Evolutionary conservation across 1,284 basidiomycete species (phyloP), one percentile per base, ranked within the genome.

Genomic region (Polyporus tsugae): DNA sequence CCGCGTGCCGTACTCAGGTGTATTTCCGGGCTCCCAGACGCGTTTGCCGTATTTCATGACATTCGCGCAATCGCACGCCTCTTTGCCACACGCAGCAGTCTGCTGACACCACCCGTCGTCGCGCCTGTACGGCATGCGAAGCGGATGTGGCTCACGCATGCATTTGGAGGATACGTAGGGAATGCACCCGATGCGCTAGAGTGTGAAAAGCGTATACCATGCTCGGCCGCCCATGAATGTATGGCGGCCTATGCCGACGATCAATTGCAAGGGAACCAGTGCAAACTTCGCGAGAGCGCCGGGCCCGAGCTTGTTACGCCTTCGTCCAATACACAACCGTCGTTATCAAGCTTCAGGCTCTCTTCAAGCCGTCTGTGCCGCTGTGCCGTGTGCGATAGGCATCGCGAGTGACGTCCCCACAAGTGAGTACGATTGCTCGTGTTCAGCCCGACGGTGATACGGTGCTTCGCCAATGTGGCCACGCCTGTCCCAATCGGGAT

Each of bases 81-180:
- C 17, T 13, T 60, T 60, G 64, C 66, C 70, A 52, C 64, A 66
- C 62, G 60, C 64, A 25, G 58, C 58, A 35, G 70, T 71, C 70
- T 66, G 70, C 70, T 68, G 64, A 68, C 67, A 25, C 33, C 55
- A n/a, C 17, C 13, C 36, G 64, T 62, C 64, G 62, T 62, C 62
- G 70, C 60, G 63, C 67, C 53, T 62, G 62, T 68, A 71, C 70
- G 70, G 70, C 70, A 68, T 71, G 42, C 53, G 62, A 63, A 62
- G 41, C 19, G 3, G 36, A 11, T 33, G 22, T 57, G 52, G 29
- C 53, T 29, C 29, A n/a, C 44, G 42, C 38, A n/a, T 17, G 38
- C 38, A 19, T 55, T 55, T 22, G 22, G 15, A 33, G 22, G 36
- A 42, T 33, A 35, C 29, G 29, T 46, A 25, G 29, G 0, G 46